Evolutionary conservation across 1,284 basidiomycete genomes (phyloP), one percentile per base, ranked within the genome.

Genomic region (Cutaneotrichosporon dermatis): DNA sequence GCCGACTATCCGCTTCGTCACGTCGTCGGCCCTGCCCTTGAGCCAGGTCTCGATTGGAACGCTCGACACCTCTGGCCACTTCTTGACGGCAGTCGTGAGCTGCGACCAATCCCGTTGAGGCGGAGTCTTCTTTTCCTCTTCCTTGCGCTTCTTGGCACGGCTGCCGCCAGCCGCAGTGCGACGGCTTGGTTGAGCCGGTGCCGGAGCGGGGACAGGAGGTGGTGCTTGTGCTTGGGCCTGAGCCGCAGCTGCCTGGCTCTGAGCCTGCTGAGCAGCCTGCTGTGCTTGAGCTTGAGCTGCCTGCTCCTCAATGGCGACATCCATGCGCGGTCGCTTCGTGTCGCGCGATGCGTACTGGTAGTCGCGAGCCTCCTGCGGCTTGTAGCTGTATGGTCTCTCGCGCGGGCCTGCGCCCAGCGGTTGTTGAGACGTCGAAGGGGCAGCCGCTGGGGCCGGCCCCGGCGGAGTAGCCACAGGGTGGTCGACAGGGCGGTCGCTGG

Each of bases 271-370:
- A 12, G 39, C 39, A 8, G 39, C 12, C 39, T 40, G 39, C 46
- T 49, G 46, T 10, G 51, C 40, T 6, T 41, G 39, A 4, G 40
- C 13, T 9, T 16, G 16, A 13, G 37, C 37, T 15, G 36, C 37
- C 12, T 60, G 61, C 34, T 77, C 75, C 53, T 77, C 74, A 11
- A 74, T 68, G 0, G 73, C 73, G 6, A 70, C 62, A 44, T 77
- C 75, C 71, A 74, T 73, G 10, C 74, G 63, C 5, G 73, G 67
- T 41, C 75, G 66, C 59, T 73, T 74, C 36, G 67, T 66, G 37
- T 61, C 63, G 9, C 72, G 61, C 2, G 72, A 70, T 2, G 65
- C 66, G 54, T 76, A 74, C 35, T 64, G 61, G 51, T 71, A 75
- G 15, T 74, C 71, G 15, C 66, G 55, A 36, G 55, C 56, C 37